Evolutionary conservation across 1,284 basidiomycete genomes (phyloP), one percentile per base, ranked within the genome.

Genomic region (Rhodotorula glutinis): DNA sequence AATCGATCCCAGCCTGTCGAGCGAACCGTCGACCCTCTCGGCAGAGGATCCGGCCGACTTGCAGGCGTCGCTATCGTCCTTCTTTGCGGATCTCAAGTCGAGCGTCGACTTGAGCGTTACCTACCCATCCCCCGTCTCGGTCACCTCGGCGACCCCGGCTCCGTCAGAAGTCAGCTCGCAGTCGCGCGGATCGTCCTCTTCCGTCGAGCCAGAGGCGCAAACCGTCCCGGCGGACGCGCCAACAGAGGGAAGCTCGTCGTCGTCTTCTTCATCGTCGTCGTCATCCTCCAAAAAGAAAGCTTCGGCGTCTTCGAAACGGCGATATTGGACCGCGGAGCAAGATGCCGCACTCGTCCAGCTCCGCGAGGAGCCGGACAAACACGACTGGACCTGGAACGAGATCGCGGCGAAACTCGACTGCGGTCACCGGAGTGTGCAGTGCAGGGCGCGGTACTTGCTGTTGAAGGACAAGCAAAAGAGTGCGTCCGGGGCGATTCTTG

Each of bases 391-490:
- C 21, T 58, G 57, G 57, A 19, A 40, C 5, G 57, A 38, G 57
- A 47, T 58, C 4, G 57, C 57, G 16, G 47, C 19, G 23, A 17
- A 33, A 47, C 38, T 51, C 33, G 47, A 38, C 2, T 25, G 30
- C n/a, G 23, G 47, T 5, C 57, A 51, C n/a, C 38, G 46, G n/a
- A 38, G 47, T 9, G 38, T 51, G 17, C 46, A 58, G 57, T 58
- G 57, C 38, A 8, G 57, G 33, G 57, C 57, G 9, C 13, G 57
- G 33, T 58, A 51, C 33, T 10, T 51, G 23, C 17, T 58, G 13
- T 33, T 58, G 30, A 58, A 58, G 38, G 57, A 58, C 57, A 58
- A 58, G 47, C 46, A 51, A 33, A 51, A 51, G n/a, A 51, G 57
- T 58, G 57, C 30, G 47, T 51, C 17, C 33, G 7, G 7, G n/a